Evolutionary conservation across 164 flowering plant genomes (phyloP).

Genomic region (Liquidambar formosana): DNA sequence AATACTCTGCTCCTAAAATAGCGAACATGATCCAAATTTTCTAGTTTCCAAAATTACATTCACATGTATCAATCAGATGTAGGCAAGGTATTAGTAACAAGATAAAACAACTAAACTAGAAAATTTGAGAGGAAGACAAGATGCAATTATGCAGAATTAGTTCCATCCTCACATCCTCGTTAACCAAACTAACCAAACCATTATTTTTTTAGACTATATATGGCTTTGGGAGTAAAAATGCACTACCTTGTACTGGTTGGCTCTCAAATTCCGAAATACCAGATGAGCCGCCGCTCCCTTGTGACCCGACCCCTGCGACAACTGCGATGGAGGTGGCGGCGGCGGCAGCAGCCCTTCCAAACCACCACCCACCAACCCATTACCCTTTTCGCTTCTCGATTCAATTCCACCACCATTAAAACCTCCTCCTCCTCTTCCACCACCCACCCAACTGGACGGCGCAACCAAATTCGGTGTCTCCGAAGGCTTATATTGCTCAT

Average conservation of each 20-base stretch:
- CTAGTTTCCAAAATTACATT: too few relatives aligned
- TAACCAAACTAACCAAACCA: too few relatives aligned
- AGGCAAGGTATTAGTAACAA: too few relatives aligned
- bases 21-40: too few relatives aligned
- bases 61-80: too few relatives aligned
- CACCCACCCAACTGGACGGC: too few relatives aligned
- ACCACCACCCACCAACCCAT: not conserved
- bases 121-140: not conserved
- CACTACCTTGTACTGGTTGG: conserved; percentile 41
- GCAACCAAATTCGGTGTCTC: too few relatives aligned
- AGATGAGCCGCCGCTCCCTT: conserved; percentile 57
- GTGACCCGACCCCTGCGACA: conserved; percentile 50
- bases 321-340: not conserved
- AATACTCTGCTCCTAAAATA: too few relatives aligned
- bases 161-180: not conserved
- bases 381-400: not conserved
- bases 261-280: conserved; percentile 50
- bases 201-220: too few relatives aligned
- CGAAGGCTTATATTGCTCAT: not conserved
- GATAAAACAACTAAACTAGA: too few relatives aligned
- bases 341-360: not conserved
- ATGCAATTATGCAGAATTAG: not conserved
- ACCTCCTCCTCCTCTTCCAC: not conserved
- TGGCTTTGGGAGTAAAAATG: too few relatives aligned
- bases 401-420: not conserved